Conservation (phyloP, 345 rosid genomes). For the Iberis pinnata region DNA sequence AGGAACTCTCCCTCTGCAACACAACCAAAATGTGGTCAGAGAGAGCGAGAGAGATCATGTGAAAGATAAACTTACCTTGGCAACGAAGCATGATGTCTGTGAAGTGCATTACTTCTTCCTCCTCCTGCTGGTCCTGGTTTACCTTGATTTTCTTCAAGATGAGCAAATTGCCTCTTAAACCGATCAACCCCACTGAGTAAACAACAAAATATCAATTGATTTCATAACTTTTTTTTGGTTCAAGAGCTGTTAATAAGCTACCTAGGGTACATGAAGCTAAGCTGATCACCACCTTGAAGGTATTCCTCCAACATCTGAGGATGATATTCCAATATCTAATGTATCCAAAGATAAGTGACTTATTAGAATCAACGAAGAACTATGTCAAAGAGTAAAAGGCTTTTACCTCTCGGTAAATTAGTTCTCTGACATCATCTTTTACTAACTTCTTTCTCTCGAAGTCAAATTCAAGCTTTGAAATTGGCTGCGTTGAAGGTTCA, state of each 20-base stretch:
- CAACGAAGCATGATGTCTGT: slow-evolving; percentile 82
- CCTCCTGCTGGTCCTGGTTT: slow-evolving; percentile 45
- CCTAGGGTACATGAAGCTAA: slow-evolving; percentile 51
- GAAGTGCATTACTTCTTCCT: slow-evolving; percentile 50
- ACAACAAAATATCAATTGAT: neutral
- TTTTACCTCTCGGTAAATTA: slow-evolving; percentile 91
- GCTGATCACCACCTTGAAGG: slow-evolving; percentile 26
- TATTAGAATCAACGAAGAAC: slow-evolving; percentile 16
- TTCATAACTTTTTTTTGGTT: neutral
- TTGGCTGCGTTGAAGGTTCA: slow-evolving; percentile 83
- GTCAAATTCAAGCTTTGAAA: slow-evolving; percentile 95
- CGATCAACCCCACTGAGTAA: slow-evolving; percentile 83
- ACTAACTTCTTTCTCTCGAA: slow-evolving; percentile 91
- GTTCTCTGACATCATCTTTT: slow-evolving; percentile 93
- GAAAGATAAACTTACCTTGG: slow-evolving; percentile 54
- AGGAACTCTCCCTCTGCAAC: slow-evolving; percentile 73
- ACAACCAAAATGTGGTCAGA: neutral
- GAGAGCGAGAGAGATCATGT: neutral
- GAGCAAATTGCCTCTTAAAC: slow-evolving; percentile 88
- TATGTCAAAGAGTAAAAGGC: neutral
- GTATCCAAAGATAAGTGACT: slow-evolving; percentile 6
- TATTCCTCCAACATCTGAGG: slow-evolving; percentile 95
- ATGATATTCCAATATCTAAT: slow-evolving; percentile 82
- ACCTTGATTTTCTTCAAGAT: slow-evolving; percentile 79
- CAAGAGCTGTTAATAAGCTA: slow-evolving; percentile 20